A percentile compares a stretch with the other conserved stretches of the same genome.
These are phyloP conservation scores for Dentipellis fragilis DNA, from an alignment of 768 basidiomycete genomes.

Conservation along the genomic window DNA sequence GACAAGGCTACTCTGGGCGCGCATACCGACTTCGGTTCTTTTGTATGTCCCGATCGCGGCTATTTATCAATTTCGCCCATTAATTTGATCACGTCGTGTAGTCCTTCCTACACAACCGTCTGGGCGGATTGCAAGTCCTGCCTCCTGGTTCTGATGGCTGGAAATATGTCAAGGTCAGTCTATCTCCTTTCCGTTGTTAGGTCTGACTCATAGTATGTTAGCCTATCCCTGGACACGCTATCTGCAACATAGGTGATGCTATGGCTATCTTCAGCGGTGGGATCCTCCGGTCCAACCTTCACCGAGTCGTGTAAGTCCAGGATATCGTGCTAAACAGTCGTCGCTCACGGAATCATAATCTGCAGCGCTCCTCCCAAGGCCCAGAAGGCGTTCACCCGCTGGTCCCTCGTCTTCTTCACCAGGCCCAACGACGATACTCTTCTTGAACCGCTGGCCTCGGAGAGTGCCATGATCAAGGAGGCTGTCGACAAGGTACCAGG, in stretches of 20 bases:
- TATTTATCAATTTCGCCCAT: not conserved
- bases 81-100: not conserved
- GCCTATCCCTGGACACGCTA: slow-evolving; percentile 23
- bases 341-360: not conserved
- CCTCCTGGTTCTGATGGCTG: slow-evolving; percentile 50
- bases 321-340: too few relatives aligned
- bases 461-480: slow-evolving; percentile 40
- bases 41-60: slow-evolving; percentile 24
- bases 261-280: slow-evolving; percentile 23
- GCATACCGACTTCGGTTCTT: slow-evolving; percentile 11
- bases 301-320: slow-evolving; percentile 44
- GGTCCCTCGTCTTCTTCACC: slow-evolving; percentile 63
- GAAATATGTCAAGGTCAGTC: slow-evolving; percentile 52
- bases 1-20: slow-evolving; percentile 3
- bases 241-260: slow-evolving; percentile 25
- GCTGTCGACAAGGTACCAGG: slow-evolving; percentile 23
- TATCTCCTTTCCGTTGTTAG: not conserved
- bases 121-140: slow-evolving; percentile 63
- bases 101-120: slow-evolving; percentile 53
- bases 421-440: slow-evolving; percentile 45
- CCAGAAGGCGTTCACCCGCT: slow-evolving; percentile 43
- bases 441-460: slow-evolving; percentile 41
- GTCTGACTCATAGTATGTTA: not conserved
- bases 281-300: slow-evolving; percentile 25
- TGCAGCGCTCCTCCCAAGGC: slow-evolving; percentile 41